Base-by-base conservation (phyloP, 176 grass and related monocot species). In the Aegilops tauschii region DNA sequence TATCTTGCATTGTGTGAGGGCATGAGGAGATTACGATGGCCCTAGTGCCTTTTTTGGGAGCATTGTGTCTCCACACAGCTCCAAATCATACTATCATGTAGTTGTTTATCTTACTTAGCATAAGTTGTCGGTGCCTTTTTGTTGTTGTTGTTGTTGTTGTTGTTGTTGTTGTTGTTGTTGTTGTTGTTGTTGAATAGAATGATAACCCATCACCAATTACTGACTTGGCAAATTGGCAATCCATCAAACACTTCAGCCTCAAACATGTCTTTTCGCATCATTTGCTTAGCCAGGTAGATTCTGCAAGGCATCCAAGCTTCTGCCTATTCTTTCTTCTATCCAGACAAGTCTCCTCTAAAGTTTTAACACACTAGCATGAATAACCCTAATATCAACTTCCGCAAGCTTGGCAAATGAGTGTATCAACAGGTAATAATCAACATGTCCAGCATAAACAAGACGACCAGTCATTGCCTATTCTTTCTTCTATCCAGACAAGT, bases 391-490 rank as follows among this genome's bases (percentile, higher is more conserved):
- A 70, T 98, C 84, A 86, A 92, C 79, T 84, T 92, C 82, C 56
- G 88, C 93, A 84, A 95, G 78, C 84, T 92, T 94, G 82, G 96
- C 88, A 79, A 92, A 98, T 65, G 86, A 25, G 39, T 84, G 90
- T 80, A 98, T 31, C 71, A 98, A 66, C 39, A 98, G 88, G 79
- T 95, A 98, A 83, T 94, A 98, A 91, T 98, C 96, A 81, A 90
- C 88, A 90, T 98, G 93, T 59, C 69, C 88, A n/a, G 47, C 96
- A 86, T 81, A 92, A 85, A 85, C 47, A 76, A 91, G 87, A 73
- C 69, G 80, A 32, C 88, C 87, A 2, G 37, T 65, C 70, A 78
- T 9, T 69, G 7, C 84, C 81, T 69, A 11, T 42, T 42, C 40
- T 78, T 56, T 78, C 83, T 79, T 98, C 96, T 21, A 94, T 92